Percentiles rank a stretch among this genome's conserved stretches.
These are phyloP conservation scores for Cryptococcus deneoformans DNA, from an alignment of 1,284 basidiomycete genomes.

Conservation along the genomic window DNA sequence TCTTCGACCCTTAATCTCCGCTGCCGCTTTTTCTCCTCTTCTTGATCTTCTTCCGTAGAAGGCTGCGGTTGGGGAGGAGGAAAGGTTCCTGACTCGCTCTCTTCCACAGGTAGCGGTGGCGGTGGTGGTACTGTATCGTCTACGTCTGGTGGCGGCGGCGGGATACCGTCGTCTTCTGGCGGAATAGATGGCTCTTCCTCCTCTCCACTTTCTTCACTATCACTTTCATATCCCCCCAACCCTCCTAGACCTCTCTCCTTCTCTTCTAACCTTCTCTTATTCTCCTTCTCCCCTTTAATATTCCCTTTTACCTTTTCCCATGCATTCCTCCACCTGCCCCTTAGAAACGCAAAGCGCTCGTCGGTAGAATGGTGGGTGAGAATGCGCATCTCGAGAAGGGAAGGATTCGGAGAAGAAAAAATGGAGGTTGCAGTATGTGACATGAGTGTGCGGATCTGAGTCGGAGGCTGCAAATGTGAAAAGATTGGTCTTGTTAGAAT, in stretches of 20 bases:
- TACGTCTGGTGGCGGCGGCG: conserved; percentile 13
- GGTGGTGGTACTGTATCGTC: background rate
- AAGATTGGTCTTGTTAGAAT: background rate
- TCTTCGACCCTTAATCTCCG: conserved; percentile 22
- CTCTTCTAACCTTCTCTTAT: conserved; percentile 13
- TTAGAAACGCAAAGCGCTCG: conserved; percentile 70
- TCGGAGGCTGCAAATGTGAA: conserved; percentile 60
- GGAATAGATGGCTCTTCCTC: conserved; percentile 18
- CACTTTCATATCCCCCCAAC: conserved; percentile 46
- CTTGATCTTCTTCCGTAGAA: conserved; percentile 1
- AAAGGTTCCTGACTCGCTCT: too few species aligned
- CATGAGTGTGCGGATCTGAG: conserved; percentile 65
- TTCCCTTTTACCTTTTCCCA: conserved; percentile 54
- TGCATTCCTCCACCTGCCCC: conserved; percentile 63
- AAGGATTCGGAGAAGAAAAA: conserved; percentile 64
- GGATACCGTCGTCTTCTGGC: conserved; percentile 6
- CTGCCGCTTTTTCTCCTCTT: conserved; percentile 25
- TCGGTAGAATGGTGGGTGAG: conserved; percentile 72
- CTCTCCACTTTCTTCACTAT: conserved; percentile 22
- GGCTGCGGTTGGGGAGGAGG: too few species aligned
- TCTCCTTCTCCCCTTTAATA: conserved; percentile 11
- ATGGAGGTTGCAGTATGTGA: conserved; percentile 68
- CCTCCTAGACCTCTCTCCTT: conserved; percentile 24
- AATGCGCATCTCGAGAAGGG: conserved; percentile 80
- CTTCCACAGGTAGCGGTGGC: background rate